These are phyloP conservation scores for Wickerhamomyces bisporus DNA, from an alignment of 805 yeast species.

Conservation along the genomic window DNA sequence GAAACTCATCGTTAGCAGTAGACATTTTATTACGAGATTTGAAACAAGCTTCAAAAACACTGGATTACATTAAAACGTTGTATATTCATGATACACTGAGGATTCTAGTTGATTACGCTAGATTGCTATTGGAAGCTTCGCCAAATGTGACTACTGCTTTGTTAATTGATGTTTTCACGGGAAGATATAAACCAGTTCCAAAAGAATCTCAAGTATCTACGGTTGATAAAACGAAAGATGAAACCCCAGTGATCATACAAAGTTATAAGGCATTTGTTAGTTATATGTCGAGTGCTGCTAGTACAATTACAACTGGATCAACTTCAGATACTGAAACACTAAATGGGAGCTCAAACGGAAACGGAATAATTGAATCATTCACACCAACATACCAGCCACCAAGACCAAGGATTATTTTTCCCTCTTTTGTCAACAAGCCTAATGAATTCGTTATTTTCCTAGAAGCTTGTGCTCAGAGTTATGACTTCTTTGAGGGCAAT, in stretches of 20 bases:
- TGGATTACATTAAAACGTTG: constrained; percentile 62
- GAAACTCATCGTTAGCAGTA: constrained; percentile 70
- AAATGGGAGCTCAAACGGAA: constrained; percentile 7
- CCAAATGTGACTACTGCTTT: constrained; percentile 83
- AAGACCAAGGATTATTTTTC: constrained; percentile 77
- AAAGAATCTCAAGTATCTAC: constrained; percentile 24
- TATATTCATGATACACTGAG: constrained; percentile 73
- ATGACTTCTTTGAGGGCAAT: constrained; percentile 68
- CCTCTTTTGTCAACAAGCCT: constrained; percentile 81
- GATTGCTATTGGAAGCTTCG: constrained; percentile 52
- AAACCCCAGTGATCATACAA: constrained; percentile 31
- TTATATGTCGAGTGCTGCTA: constrained; percentile 38
- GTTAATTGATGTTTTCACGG: constrained; percentile 84
- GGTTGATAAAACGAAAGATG: constrained; percentile 6
- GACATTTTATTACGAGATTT: constrained; percentile 68
- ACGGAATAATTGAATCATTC: constrained; percentile 1
- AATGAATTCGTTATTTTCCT: constrained; percentile 85
- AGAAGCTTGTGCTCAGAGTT: constrained; percentile 83
- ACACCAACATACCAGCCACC: constrained; percentile 85
- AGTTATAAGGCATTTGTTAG: constrained; percentile 55
- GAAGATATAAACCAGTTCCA: constrained; percentile 54
- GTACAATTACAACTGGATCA: constrained; percentile 14
- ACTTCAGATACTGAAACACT: constrained; percentile 12
- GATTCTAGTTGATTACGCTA: constrained; percentile 62
- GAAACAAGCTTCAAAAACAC: constrained; percentile 51